Evolutionary conservation across 805 yeast species (phyloP), one percentile per base, ranked within the genome.

Genomic region (Brettanomyces anomalus): DNA sequence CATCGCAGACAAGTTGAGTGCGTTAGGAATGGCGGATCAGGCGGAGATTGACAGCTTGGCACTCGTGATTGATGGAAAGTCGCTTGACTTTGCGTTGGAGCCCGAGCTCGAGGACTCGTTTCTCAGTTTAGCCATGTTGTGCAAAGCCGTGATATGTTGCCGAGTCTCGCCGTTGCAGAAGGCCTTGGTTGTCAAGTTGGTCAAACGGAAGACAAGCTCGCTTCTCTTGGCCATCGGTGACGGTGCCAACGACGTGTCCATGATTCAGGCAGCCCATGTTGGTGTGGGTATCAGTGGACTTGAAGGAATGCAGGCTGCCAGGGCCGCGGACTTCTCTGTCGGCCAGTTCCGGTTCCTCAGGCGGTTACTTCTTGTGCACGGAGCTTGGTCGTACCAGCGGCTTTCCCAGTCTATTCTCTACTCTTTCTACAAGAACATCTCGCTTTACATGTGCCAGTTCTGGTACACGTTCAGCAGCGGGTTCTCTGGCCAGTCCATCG

Each of bases 231-330:
- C 98, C 1, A 83, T 93, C 57, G 99, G 99, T 36, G 99, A 93
- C 64, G 99, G 99, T 57, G 99, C 99, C 3, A 93, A 93, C 58
- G 99, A 93, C 66, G 98, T 93, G 34, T 83, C 95, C 32, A 93
- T 93, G 99, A 93, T 93, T 50, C 98, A 93, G 64, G 97, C 98
- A 14, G 98, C 98, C 0, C 97, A 93, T 62, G 96, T 93, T 42
- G 99, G 99, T 49, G 96, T 93, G 19, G 99, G 99, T 59, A 94
- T 93, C 49, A 85, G 95, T 64, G 99, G 99, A 50, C 83, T 88
- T 90, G 99, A 93, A 66, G 99, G 99, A 52, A 88, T 89, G 87
- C 99, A 93, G 64, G 98, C 98, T 10, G 97, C 98, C 0, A 76
- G 99, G 61, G 82, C 95, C 61, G 97, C 99, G 0, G 99, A 93